Conservation (phyloP, 2,329 filamentous ascomycete genomes). For the Phyllosticta paracitricarpa region DNA sequence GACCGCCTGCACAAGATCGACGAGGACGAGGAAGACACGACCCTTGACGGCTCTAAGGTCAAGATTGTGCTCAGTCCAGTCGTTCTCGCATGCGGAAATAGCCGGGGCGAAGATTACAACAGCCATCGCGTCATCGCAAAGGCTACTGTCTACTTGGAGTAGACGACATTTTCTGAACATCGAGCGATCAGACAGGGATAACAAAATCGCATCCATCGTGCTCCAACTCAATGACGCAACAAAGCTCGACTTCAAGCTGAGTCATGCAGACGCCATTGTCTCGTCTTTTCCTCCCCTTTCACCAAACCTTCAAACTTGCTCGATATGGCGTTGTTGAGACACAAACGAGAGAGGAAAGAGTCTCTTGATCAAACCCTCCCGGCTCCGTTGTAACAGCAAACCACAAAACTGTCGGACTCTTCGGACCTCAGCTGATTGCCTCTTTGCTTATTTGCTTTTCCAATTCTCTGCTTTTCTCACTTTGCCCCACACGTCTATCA, state of each 20-base stretch:
- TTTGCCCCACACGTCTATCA: too few relatives aligned
- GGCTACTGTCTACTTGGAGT: background rate
- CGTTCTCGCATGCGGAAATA: background rate
- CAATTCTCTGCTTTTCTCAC: too few relatives aligned
- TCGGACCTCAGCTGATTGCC: too few relatives aligned
- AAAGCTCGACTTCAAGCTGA: background rate
- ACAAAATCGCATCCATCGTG: background rate
- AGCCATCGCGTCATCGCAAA: background rate
- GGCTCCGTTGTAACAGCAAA: too few relatives aligned
- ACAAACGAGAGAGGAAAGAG: too few relatives aligned
- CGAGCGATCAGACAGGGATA: background rate
- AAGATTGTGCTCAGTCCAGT: background rate
- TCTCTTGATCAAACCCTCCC: too few relatives aligned
- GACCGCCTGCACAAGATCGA: conserved; percentile 1
- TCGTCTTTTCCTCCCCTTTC: too few relatives aligned
- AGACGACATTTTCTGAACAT: background rate
- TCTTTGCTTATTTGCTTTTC: too few relatives aligned
- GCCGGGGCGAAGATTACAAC: background rate
- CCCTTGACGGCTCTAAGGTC: background rate
- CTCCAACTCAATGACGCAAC: background rate
- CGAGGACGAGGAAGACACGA: background rate
- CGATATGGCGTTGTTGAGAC: too few relatives aligned
- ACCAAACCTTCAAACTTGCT: too few relatives aligned
- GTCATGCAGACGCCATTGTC: too few relatives aligned
- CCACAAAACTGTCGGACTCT: too few relatives aligned